A percentile compares a stretch with the other conserved stretches of the same genome.
phyloP scores from a whole-genome alignment of 2,329 filamentous ascomycete genomes.

The Botrytis medusae region DNA sequence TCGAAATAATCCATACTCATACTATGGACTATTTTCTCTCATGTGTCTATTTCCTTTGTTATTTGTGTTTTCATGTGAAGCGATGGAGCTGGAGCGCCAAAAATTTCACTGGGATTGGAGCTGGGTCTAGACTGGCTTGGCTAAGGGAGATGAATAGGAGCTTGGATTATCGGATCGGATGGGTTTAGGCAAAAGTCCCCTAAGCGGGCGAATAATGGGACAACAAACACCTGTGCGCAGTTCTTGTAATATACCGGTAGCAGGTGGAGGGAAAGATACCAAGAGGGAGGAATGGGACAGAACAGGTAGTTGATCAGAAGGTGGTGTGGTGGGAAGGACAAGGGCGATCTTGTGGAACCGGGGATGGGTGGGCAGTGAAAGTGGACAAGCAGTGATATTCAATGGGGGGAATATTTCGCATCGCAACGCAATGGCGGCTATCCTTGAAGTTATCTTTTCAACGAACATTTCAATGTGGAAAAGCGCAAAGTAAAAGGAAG shows the following conservation, averaged over 20 bases:
- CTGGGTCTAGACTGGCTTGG: conserved; percentile 13
- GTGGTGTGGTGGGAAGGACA: not conserved
- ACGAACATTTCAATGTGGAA: conserved; percentile 4
- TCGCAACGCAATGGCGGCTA: not conserved
- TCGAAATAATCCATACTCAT: conserved; percentile 11
- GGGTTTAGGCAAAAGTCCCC: conserved; percentile 4
- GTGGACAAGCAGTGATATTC: not conserved
- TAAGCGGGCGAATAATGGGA: conserved; percentile 17
- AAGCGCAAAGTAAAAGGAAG: conserved; percentile 7
- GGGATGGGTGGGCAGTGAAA: not conserved
- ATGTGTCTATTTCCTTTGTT: conserved; percentile 6
- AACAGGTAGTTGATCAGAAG: not conserved
- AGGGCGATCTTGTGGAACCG: not conserved
- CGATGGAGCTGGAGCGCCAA: conserved; percentile 22
- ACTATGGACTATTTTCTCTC: not conserved
- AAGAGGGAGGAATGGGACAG: not conserved
- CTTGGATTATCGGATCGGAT: conserved; percentile 17
- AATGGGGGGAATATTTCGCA: not conserved
- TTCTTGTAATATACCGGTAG: conserved; percentile 20
- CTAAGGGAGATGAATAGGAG: conserved; percentile 8
- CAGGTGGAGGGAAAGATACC: conserved; percentile 5
- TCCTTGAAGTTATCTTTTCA: conserved; percentile 12
- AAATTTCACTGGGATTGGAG: not conserved
- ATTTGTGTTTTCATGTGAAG: conserved; percentile 9
- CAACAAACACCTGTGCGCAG: not conserved